A percentile compares a stretch with the other conserved stretches of the same genome.
phyloP scores from a whole-genome alignment of 352 stramenopile genomes.

The Albugo laibachii region DNA sequence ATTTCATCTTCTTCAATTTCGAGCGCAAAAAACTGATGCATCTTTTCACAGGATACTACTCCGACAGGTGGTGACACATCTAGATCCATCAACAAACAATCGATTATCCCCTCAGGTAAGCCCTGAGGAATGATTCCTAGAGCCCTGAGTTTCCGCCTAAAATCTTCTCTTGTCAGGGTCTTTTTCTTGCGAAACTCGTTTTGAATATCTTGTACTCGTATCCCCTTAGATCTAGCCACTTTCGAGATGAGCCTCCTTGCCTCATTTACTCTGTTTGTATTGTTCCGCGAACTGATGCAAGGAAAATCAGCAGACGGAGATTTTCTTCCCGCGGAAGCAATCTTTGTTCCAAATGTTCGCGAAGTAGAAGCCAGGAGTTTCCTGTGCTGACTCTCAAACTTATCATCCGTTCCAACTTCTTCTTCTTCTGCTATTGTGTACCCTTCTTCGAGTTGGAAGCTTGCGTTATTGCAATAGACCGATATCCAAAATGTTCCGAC shows the following conservation, averaged over 20 bases:
- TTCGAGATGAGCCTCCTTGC: conserved; percentile 34
- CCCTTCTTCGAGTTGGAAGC: conserved; percentile 46
- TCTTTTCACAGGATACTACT: conserved; percentile 19
- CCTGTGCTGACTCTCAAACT: background rate
- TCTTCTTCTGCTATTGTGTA: conserved; percentile 67
- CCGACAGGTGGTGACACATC: conserved; percentile 17
- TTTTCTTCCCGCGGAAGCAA: background rate
- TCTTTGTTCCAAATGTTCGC: background rate
- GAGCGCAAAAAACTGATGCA: conserved; percentile 40
- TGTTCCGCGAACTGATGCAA: background rate
- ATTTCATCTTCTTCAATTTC: conserved; percentile 66
- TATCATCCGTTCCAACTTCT: conserved; percentile 26
- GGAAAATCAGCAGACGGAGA: background rate
- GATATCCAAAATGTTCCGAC: conserved; percentile 69
- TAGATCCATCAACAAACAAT: conserved; percentile 30
- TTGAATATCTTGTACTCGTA: conserved; percentile 42
- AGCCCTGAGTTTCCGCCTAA: conserved; percentile 30
- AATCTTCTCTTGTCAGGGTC: conserved; percentile 28
- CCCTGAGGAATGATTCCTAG: conserved; percentile 49
- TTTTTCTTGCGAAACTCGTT: conserved; percentile 36
- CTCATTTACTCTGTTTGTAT: background rate
- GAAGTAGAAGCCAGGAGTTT: background rate
- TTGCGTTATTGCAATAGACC: conserved; percentile 46
- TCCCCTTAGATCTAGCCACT: conserved; percentile 35
- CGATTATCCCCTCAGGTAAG: conserved; percentile 49